These are phyloP conservation scores for Calycina herbarum DNA, from an alignment of 2,329 filamentous ascomycete species.

Conservation along the genomic window DNA sequence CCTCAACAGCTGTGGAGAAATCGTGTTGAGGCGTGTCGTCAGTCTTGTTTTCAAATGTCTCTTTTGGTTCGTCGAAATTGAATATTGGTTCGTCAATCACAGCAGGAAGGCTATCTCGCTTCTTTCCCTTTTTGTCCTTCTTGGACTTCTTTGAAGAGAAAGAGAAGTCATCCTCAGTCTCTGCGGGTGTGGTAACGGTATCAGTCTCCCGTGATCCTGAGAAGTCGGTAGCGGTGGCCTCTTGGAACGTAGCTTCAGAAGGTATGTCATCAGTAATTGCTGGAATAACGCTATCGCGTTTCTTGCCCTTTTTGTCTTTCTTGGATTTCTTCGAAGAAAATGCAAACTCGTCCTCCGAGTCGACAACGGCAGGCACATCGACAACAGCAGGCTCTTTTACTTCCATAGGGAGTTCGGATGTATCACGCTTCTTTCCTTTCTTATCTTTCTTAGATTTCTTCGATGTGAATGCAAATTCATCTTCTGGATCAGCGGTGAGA, in stretches of 20 bases:
- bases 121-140: constrained; percentile 18
- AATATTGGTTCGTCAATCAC: not conserved
- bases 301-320: constrained; percentile 35
- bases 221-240: not conserved
- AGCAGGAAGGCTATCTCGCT: constrained; percentile 9
- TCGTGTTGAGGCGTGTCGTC: too few relatives aligned
- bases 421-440: constrained; percentile 34
- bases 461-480: constrained; percentile 23
- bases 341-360: constrained; percentile 5
- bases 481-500: constrained; percentile 18
- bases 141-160: constrained; percentile 8
- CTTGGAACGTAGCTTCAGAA: too few relatives aligned
- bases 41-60: not conserved
- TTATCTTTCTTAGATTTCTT: constrained; percentile 34
- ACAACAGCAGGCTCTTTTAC: not conserved
- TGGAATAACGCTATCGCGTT: not conserved
- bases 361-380: not conserved
- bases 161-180: constrained; percentile 9
- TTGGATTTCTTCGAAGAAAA: constrained; percentile 12
- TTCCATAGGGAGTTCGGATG: not conserved
- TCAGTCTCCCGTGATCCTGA: not conserved
- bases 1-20: too few relatives aligned
- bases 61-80: not conserved
- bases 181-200: not conserved
- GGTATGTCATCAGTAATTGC: not conserved